Conservation (phyloP, 2,329 filamentous ascomycete species). For the Sporothrix phasma region DNA sequence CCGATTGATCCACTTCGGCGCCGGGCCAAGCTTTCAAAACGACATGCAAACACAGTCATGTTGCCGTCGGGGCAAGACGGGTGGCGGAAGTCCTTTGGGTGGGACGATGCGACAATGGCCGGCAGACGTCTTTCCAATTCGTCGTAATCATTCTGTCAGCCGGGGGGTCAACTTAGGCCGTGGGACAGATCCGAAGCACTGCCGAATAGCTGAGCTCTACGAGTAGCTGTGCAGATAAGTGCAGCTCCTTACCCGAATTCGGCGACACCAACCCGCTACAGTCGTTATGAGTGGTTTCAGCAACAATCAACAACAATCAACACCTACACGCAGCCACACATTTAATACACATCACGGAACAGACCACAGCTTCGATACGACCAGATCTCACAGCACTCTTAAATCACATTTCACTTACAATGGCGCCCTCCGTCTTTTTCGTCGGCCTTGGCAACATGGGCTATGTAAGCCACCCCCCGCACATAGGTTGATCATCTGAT, state of each 20-base stretch:
- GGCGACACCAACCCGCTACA: not conserved
- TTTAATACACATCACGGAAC: not conserved
- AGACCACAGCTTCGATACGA: not conserved
- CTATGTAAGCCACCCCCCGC: conserved; percentile 39
- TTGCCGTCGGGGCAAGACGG: not conserved
- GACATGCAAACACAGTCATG: no score
- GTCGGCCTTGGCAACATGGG: conserved; percentile 86
- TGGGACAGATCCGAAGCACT: not conserved
- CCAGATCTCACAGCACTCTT: conserved; percentile 10
- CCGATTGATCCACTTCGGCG: no score
- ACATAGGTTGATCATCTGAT: not conserved
- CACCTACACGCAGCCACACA: not conserved
- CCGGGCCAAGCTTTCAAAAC: no score
- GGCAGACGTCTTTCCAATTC: not conserved
- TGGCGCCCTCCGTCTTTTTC: conserved; percentile 59
- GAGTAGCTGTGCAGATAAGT: not conserved
- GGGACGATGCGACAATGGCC: not conserved
- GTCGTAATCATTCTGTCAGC: not conserved
- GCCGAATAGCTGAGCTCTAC: not conserved
- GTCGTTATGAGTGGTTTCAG: not conserved
- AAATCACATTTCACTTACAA: not conserved
- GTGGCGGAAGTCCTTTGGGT: no score
- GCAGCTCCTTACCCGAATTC: not conserved
- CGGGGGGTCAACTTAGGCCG: not conserved
- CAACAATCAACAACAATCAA: not conserved